Evolutionary conservation across 345 rosid species (phyloP).

Genomic region (Durio zibethinus): DNA sequence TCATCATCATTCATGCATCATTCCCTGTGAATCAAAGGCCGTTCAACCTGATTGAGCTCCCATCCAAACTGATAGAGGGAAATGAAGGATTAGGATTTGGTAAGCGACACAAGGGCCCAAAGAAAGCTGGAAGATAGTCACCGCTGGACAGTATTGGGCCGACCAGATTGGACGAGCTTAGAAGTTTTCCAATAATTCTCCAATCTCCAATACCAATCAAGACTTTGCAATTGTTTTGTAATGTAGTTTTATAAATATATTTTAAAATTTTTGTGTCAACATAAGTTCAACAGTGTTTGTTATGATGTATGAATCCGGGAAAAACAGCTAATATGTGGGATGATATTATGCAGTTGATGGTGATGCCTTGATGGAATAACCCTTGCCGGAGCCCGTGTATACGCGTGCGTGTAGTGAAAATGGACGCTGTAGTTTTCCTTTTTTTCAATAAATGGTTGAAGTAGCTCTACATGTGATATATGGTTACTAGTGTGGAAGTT

Average conservation of each 20-base stretch:
- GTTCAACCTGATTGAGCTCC: not conserved
- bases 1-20: not conserved
- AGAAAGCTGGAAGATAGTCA: conserved; percentile 29
- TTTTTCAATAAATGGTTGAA: not conserved
- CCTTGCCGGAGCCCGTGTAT: not conserved
- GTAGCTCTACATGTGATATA: conserved; percentile 8
- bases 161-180: conserved; percentile 20
- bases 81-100: conserved; percentile 2
- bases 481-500: not conserved
- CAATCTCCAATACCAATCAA: conserved; percentile 14
- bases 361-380: conserved; percentile 15
- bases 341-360: conserved; percentile 14
- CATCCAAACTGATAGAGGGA: not conserved
- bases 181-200: conserved; percentile 21
- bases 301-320: conserved; percentile 8
- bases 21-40: not conserved
- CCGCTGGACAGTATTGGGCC: conserved; percentile 20
- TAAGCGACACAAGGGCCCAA: conserved; percentile 27
- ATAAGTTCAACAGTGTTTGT: not conserved
- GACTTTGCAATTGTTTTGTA: not conserved
- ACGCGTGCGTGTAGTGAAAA: not conserved
- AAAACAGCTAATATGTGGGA: not conserved
- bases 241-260: not conserved
- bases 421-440: not conserved
- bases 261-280: not conserved